Percentiles rank a stretch among this genome's conserved stretches.
These are phyloP conservation scores for Penicillium sumatraense DNA, from an alignment of 2,329 filamentous ascomycete genomes.

Conservation along the genomic window DNA sequence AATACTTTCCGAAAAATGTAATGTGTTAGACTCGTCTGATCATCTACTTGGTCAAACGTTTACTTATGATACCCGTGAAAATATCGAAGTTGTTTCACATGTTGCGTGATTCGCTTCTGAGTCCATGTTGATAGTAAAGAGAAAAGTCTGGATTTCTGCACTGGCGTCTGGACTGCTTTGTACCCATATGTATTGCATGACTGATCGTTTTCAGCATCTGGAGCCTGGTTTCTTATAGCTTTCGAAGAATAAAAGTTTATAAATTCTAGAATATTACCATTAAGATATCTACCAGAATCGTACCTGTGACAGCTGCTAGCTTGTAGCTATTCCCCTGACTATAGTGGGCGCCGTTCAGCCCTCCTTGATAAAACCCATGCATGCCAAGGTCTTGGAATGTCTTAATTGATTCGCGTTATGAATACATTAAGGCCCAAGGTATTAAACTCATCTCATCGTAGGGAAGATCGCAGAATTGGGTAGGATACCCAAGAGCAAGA, in stretches of 20 bases:
- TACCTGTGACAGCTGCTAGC: background rate
- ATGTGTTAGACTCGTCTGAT: slow-evolving; percentile 16
- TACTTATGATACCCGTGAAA: slow-evolving; percentile 6
- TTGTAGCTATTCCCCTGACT: no score
- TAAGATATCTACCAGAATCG: background rate
- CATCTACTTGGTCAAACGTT: background rate
- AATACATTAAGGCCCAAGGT: background rate
- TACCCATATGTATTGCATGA: slow-evolving; percentile 22
- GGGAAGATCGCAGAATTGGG: background rate
- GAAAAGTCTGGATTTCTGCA: slow-evolving; percentile 4
- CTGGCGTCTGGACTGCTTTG: slow-evolving; percentile 5
- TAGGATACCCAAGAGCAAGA: background rate
- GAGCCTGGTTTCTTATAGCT: slow-evolving; percentile 25
- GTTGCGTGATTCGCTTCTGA: background rate
- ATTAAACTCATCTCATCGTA: background rate
- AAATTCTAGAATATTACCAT: background rate
- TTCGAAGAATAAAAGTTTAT: slow-evolving; percentile 17
- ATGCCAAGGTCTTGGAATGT: background rate
- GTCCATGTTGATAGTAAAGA: background rate
- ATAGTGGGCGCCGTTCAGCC: no score
- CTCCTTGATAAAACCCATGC: no score
- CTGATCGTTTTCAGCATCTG: slow-evolving; percentile 22
- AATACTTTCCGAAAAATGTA: slow-evolving; percentile 55
- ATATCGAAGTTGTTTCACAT: background rate
- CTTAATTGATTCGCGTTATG: background rate